Evolutionary conservation across 1,139 yeast genomes (phyloP).

Genomic region (Scheffersomyces insectosa): DNA sequence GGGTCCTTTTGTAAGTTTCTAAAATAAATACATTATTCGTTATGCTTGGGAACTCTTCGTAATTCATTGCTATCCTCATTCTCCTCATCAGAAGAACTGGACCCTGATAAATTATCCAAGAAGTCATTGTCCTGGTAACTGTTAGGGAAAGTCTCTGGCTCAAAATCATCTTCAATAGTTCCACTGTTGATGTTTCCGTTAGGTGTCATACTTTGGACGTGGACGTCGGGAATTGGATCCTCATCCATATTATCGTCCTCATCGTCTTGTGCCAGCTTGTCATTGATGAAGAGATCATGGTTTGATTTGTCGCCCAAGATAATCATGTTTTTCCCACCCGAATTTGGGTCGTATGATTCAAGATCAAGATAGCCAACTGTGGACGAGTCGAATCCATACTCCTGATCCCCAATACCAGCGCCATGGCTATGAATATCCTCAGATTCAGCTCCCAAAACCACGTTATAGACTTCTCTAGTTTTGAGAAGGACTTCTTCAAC

Average conservation of each 20-base stretch:
- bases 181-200: constrained; percentile 10
- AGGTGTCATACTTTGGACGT: constrained; percentile 25
- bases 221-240: constrained; percentile 19
- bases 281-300: constrained; percentile 33
- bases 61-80: constrained; percentile 19
- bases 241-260: constrained; percentile 20
- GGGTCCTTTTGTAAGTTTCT: too few species aligned
- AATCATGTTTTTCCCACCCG: constrained; percentile 20
- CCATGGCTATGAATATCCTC: constrained; percentile 12
- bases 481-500: constrained; percentile 43
- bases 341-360: constrained; percentile 25
- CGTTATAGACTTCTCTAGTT: constrained; percentile 49
- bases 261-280: constrained; percentile 9
- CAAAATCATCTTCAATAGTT: constrained; percentile 23
- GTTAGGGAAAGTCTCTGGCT: constrained; percentile 20
- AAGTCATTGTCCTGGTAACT: constrained; percentile 27
- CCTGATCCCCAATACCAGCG: constrained; percentile 13
- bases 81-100: constrained; percentile 38
- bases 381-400: constrained; percentile 33
- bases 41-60: constrained; percentile 43
- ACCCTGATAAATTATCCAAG: constrained; percentile 39
- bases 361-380: constrained; percentile 39
- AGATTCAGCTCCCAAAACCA: constrained; percentile 44
- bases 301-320: constrained; percentile 38
- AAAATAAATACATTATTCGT: constrained; percentile 19